phyloP scores from a whole-genome alignment of 2,329 filamentous ascomycete species.

The Colletotrichum sp. region DNA sequence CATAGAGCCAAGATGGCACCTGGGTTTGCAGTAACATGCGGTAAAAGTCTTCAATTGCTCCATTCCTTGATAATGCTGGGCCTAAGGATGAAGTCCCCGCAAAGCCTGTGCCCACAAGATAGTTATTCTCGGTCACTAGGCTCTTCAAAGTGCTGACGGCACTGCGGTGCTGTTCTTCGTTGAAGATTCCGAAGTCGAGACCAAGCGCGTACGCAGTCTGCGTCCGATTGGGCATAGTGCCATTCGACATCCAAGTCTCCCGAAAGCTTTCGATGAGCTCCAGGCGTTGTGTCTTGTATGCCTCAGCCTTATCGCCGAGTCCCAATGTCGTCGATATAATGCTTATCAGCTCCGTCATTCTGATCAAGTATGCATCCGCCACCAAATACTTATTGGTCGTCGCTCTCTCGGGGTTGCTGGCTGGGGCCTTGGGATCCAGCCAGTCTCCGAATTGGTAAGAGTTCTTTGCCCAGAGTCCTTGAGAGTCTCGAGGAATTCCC shows the following conservation, averaged over 20 bases:
- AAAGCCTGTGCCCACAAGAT: slow-evolving; percentile 40
- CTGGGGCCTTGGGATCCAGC: slow-evolving; percentile 51
- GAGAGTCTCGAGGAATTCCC: slow-evolving; percentile 29
- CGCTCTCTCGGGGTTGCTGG: slow-evolving; percentile 40
- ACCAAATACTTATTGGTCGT: slow-evolving; percentile 45
- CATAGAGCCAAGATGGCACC: slow-evolving; percentile 53
- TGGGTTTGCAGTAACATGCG: slow-evolving; percentile 50
- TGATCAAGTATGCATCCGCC: slow-evolving; percentile 51
- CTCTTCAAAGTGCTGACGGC: slow-evolving; percentile 23
- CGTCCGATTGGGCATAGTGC: slow-evolving; percentile 36
- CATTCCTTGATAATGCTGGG: slow-evolving; percentile 31
- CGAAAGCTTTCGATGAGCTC: slow-evolving; percentile 31
- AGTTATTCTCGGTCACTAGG: not conserved
- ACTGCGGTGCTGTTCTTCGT: slow-evolving; percentile 10
- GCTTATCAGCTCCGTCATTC: slow-evolving; percentile 41
- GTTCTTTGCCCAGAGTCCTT: not conserved
- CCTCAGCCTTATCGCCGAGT: slow-evolving; percentile 25
- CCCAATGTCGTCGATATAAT: slow-evolving; percentile 37
- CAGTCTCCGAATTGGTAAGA: slow-evolving; percentile 43
- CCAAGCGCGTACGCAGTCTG: slow-evolving; percentile 44
- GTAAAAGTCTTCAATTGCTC: slow-evolving; percentile 40
- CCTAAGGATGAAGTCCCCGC: slow-evolving; percentile 46
- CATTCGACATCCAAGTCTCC: slow-evolving; percentile 33
- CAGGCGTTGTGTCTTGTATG: slow-evolving; percentile 24
- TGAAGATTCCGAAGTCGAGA: slow-evolving; percentile 40